Evolutionary conservation across 2,329 filamentous ascomycete genomes (phyloP).

Genomic region (Ceratocystis eucalypticola): DNA sequence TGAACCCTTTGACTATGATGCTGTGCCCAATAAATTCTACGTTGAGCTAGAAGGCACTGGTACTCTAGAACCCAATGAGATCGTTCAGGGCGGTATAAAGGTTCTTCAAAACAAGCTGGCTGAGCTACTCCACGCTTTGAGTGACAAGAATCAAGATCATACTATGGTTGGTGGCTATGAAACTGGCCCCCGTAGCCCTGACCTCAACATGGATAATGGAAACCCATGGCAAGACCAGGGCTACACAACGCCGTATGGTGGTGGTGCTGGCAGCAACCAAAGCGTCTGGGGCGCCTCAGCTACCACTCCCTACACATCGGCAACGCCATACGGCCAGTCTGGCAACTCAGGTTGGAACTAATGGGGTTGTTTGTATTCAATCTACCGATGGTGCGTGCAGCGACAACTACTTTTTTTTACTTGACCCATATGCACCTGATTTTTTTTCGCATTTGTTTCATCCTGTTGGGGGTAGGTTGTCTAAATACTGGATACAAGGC

Average conservation of each 20-base stretch:
- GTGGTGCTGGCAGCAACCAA: conserved; percentile 36
- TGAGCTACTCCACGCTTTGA: conserved; percentile 53
- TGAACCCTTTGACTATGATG: conserved; percentile 82
- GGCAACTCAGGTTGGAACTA: conserved; percentile 21
- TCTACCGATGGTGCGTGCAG: neutral
- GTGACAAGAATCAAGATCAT: conserved; percentile 36
- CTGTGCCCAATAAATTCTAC: conserved; percentile 74
- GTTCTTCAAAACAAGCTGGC: conserved; percentile 86
- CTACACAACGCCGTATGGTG: conserved; percentile 55
- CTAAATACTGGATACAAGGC: conserved; percentile 10
- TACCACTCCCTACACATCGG: conserved; percentile 33
- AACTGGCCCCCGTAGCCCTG: conserved; percentile 53
- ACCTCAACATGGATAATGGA: conserved; percentile 45
- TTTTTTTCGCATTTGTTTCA: conserved; percentile 12
- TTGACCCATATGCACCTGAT: neutral
- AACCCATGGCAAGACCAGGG: conserved; percentile 49
- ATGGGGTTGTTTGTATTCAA: neutral
- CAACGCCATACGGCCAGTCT: conserved; percentile 32
- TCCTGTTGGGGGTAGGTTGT: conserved; percentile 1
- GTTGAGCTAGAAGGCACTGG: conserved; percentile 85
- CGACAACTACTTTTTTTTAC: neutral
- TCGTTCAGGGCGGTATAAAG: conserved; percentile 78
- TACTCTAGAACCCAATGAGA: conserved; percentile 74
- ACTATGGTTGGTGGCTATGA: conserved; percentile 33
- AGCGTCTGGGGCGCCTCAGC: conserved; percentile 49